phyloP scores from a whole-genome alignment of 2,329 filamentous ascomycete species.

The Phyllosticta citrichinensis region DNA sequence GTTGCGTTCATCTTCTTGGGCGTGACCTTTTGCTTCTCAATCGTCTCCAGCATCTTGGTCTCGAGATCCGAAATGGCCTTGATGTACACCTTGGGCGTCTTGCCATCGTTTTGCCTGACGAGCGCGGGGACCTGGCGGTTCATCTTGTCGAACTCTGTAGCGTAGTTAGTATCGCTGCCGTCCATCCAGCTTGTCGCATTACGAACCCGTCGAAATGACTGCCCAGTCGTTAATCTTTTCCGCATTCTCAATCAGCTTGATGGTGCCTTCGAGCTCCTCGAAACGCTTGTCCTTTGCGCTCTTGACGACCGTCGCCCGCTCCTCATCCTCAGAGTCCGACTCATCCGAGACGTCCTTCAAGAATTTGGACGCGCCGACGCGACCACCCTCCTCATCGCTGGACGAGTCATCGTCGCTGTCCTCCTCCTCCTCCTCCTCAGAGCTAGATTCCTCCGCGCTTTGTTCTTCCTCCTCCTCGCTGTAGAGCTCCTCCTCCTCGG shows the following conservation, averaged over 20 bases:
- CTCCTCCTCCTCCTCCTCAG: constrained; percentile 53
- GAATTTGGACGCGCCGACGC: constrained; percentile 72
- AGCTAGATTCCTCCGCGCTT: constrained; percentile 43
- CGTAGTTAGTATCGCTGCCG: constrained; percentile 14
- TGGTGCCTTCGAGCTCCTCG: constrained; percentile 83
- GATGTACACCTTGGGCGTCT: constrained; percentile 83
- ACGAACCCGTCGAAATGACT: constrained; percentile 72
- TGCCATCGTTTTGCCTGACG: constrained; percentile 52
- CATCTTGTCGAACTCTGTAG: constrained; percentile 82
- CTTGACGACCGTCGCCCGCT: constrained; percentile 78
- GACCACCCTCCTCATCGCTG: constrained; percentile 40
- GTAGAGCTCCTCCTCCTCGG: constrained; percentile 92
- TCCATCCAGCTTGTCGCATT: neutral
- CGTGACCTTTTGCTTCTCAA: constrained; percentile 90
- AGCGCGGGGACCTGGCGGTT: constrained; percentile 64
- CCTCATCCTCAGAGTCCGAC: constrained; percentile 76
- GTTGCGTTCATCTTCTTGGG: constrained; percentile 98
- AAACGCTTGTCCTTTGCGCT: constrained; percentile 96
- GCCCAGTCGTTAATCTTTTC: constrained; percentile 98
- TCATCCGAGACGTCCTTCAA: constrained; percentile 69
- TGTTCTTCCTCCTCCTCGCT: constrained; percentile 61
- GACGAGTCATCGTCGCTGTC: constrained; percentile 48
- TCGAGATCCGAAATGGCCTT: constrained; percentile 89
- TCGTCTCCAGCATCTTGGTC: constrained; percentile 85
- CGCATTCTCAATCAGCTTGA: constrained; percentile 89